Percentiles rank a stretch among this genome's conserved stretches.
Conservation (phyloP, 2,329 filamentous ascomycete species). For the Pyricularia sp. region DNA sequence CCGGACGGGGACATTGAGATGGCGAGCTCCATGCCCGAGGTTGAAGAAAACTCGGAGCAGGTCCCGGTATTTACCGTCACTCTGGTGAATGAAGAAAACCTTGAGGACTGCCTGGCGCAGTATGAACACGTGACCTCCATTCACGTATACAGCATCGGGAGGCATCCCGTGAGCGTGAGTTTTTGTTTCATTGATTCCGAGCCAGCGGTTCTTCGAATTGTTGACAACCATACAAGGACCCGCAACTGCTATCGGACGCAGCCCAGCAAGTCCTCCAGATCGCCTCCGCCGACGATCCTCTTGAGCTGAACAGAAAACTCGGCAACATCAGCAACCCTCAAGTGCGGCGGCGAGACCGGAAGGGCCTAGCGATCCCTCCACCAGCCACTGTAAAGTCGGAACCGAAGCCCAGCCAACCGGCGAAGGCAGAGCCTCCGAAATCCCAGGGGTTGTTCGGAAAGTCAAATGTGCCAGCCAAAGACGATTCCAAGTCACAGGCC, state of each 20-base stretch:
- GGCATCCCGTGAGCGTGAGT: slow-evolving; percentile 50
- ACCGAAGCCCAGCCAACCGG: not conserved
- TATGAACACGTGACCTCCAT: slow-evolving; percentile 67
- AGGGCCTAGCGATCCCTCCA: slow-evolving; percentile 10
- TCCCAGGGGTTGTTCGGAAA: not conserved
- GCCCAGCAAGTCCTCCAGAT: slow-evolving; percentile 48
- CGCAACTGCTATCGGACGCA: slow-evolving; percentile 59
- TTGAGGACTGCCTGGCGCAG: slow-evolving; percentile 40
- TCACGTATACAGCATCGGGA: slow-evolving; percentile 76
- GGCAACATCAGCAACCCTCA: slow-evolving; percentile 64
- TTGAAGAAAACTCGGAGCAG: slow-evolving; percentile 34
- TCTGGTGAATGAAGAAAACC: slow-evolving; percentile 57
- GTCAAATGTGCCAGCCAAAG: slow-evolving; percentile 20
- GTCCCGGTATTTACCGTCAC: slow-evolving; percentile 46
- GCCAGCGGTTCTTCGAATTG: not conserved
- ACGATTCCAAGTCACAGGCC: slow-evolving; percentile 15
- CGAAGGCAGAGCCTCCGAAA: not conserved
- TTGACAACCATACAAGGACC: slow-evolving; percentile 25
- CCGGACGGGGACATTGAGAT: slow-evolving; percentile 57
- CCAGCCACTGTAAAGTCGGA: not conserved
- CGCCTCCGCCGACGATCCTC: slow-evolving; percentile 42
- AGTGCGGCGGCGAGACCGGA: slow-evolving; percentile 39
- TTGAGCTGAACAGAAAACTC: slow-evolving; percentile 47
- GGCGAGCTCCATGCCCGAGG: slow-evolving; percentile 50
- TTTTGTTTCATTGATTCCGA: not conserved